A percentile compares a stretch with the other conserved stretches of the same genome.
Conservation (phyloP, 805 yeast genomes). For the Spathaspora gorwiae region DNA sequence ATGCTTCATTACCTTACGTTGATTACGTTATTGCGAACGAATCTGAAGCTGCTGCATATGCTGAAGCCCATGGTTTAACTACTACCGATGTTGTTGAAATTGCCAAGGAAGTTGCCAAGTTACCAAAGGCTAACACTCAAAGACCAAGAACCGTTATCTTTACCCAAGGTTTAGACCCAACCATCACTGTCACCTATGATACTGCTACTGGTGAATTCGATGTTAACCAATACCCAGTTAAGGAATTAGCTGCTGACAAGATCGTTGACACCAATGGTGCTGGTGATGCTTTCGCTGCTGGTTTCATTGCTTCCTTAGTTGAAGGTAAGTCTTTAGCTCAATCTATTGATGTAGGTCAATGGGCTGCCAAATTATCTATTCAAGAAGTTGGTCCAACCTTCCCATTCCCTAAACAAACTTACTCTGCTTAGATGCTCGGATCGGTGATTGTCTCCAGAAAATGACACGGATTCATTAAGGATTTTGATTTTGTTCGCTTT, state of each 20-base stretch:
- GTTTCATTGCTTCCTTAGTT: constrained; percentile 86
- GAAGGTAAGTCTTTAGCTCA: constrained; percentile 58
- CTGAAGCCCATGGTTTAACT: constrained; percentile 70
- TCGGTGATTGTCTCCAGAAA: background rate
- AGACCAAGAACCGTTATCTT: constrained; percentile 83
- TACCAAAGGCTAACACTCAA: constrained; percentile 65
- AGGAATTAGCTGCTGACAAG: constrained; percentile 59
- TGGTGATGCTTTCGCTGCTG: constrained; percentile 98
- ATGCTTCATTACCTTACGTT: constrained; percentile 74
- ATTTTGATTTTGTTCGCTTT: background rate
- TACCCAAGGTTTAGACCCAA: constrained; percentile 94
- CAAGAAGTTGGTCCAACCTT: constrained; percentile 93
- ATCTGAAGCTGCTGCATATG: constrained; percentile 93
- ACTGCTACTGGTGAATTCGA: constrained; percentile 41
- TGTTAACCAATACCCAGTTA: constrained; percentile 60
- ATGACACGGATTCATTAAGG: background rate
- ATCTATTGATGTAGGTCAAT: constrained; percentile 82
- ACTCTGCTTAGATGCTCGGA: constrained; percentile 10
- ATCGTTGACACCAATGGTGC: constrained; percentile 97
- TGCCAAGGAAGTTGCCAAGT: constrained; percentile 76
- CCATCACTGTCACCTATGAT: constrained; percentile 67
- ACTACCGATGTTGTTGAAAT: constrained; percentile 64
- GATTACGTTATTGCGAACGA: constrained; percentile 94
- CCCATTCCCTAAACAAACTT: constrained; percentile 71
- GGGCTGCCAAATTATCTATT: constrained; percentile 90